These are phyloP conservation scores for Stephanodiscus triporus DNA, from an alignment of 108 stramenopile species.

Conservation along the genomic window DNA sequence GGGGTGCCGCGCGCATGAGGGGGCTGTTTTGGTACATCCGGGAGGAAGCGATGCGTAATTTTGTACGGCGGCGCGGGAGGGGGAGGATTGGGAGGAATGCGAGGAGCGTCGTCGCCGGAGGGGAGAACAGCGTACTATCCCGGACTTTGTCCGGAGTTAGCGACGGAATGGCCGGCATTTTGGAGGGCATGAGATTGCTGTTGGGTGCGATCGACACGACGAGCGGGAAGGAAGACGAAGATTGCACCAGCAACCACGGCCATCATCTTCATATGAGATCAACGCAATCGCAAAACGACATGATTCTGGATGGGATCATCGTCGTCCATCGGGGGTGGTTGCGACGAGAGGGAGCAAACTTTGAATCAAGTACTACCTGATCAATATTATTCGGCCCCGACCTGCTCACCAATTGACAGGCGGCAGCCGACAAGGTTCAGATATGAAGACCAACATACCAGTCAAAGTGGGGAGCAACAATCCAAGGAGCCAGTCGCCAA, in stretches of 20 bases:
- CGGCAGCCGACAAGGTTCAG: no score
- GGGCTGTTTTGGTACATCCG: conserved; percentile 77
- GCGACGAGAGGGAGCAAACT: conserved; percentile 95
- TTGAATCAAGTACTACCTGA: no score
- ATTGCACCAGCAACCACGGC: conserved; percentile 49
- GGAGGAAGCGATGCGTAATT: conserved; percentile 50
- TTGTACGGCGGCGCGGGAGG: conserved; percentile 16
- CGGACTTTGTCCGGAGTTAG: conserved; percentile 15
- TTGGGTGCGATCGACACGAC: conserved; percentile 8
- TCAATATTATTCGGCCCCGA: no score
- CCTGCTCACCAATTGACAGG: no score
- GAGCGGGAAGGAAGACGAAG: not conserved
- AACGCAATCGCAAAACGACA: conserved; percentile 90
- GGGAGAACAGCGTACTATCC: not conserved
- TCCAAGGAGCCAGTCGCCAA: not conserved
- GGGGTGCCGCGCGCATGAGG: conserved; percentile 89
- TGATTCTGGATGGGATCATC: conserved; percentile 28
- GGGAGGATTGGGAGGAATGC: not conserved
- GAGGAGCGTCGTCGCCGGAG: not conserved
- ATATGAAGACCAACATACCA: no score
- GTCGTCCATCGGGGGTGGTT: conserved; percentile 66
- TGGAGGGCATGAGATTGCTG: conserved; percentile 66
- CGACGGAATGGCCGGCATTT: conserved; percentile 49
- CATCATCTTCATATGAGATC: conserved; percentile 97
- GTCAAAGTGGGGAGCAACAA: no score